Base-by-base conservation (phyloP, 1,284 basidiomycete species). In the Ceratobasidium sp. region DNA sequence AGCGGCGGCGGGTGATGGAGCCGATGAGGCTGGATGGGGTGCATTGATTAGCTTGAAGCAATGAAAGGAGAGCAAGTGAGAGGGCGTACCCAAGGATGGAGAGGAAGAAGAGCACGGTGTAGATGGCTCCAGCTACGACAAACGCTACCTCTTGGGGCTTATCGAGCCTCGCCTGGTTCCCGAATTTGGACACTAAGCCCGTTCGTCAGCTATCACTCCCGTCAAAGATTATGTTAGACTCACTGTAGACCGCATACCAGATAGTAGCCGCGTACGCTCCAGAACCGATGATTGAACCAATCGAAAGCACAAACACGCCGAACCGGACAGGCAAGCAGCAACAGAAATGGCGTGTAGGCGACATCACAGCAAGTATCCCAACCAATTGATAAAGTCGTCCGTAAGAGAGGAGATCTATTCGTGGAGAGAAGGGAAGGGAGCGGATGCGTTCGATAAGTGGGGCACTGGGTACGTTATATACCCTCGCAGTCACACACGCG, bases 1-100 rank as follows among this genome's bases (percentile, higher is more conserved):
- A 78, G 80, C 89, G 88, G 78, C 90, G 90, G 78, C 87, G 87
- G 53, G 88, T 86, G 67, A 90, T 83, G 0, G 86, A 85, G 29
- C 91, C 90, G 51, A 89, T 83, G 74, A 91, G 86, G 31, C 89
- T 90, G 15, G n/a, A n/a, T n/a, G n/a, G n/a, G n/a, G n/a, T n/a
- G 33, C 9, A 3, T 4, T 44, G 47, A 45, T 29, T n/a, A 41
- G 11, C 31, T 14, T 27, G n/a, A n/a, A n/a, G n/a, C n/a, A n/a
- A n/a, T 56, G 71, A 0, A 15, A 31, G 27, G 71, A 77, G 0
- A 67, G 62, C 8, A 7, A n/a, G 54, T 6, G 62, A 73, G 19
- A 19, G 77, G 59, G 24, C 67, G 1, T 31, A 73, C 71, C 73
- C 73, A 53, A 74, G 56, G 9, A 75, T 48, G 3, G 54, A 72